phyloP scores from a whole-genome alignment of 2,329 filamentous ascomycete species.

The Neonectria punicea region DNA sequence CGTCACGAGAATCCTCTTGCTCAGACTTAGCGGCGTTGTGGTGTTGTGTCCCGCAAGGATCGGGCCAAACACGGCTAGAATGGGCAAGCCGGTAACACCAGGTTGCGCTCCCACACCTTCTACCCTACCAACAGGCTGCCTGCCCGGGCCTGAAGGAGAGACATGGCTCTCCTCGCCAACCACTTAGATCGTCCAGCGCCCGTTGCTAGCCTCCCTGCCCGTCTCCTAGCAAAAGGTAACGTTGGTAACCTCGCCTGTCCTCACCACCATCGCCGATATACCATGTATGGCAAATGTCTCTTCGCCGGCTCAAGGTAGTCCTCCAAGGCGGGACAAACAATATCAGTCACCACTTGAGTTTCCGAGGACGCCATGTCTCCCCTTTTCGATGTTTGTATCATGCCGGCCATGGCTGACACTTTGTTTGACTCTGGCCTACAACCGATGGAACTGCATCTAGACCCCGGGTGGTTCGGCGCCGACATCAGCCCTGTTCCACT shows the following conservation, averaged over 20 bases:
- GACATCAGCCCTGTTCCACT: slow-evolving; percentile 35
- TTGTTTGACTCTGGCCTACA: slow-evolving; percentile 17
- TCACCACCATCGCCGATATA: slow-evolving; percentile 8
- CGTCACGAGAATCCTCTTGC: slow-evolving; percentile 25
- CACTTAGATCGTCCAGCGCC: slow-evolving; percentile 26
- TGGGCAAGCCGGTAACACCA: slow-evolving; percentile 21
- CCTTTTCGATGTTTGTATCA: slow-evolving; percentile 7
- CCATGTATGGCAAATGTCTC: slow-evolving; percentile 12
- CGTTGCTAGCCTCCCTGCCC: slow-evolving; percentile 14
- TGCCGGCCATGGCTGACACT: slow-evolving; percentile 18
- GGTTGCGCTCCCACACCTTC: slow-evolving; percentile 22
- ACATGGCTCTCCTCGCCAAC: slow-evolving; percentile 34
- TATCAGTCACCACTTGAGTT: slow-evolving; percentile 8
- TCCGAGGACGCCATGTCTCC: slow-evolving; percentile 1
- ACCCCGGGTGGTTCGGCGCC: slow-evolving; percentile 32
- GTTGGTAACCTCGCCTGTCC: neutral
- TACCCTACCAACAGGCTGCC: slow-evolving; percentile 4
- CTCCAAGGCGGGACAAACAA: slow-evolving; percentile 16
- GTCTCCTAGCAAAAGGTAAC: slow-evolving; percentile 1
- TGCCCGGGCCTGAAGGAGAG: slow-evolving; percentile 26
- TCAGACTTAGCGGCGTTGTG: slow-evolving; percentile 27
- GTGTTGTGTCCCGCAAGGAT: slow-evolving; percentile 34
- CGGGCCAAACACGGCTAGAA: slow-evolving; percentile 31
- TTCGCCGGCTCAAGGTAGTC: slow-evolving; percentile 2
- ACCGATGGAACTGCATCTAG: slow-evolving; percentile 31